Base-by-base conservation (phyloP, 2,329 filamentous ascomycete genomes). In the Apiospora kogelbergensis region DNA sequence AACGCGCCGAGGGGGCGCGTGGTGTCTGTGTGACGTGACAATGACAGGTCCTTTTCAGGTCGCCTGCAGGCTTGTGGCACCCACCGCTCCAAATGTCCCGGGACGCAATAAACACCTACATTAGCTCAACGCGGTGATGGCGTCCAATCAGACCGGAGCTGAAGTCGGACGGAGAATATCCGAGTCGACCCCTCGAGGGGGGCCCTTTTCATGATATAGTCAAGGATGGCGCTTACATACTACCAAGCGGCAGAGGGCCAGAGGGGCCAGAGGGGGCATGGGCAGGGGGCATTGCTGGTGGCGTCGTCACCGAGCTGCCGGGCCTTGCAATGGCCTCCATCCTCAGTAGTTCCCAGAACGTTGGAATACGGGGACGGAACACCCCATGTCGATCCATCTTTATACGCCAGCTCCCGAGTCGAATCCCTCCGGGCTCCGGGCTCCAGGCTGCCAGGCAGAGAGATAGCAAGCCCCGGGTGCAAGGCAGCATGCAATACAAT, bases 31-130 rank as follows among this genome's bases (percentile, higher is more conserved):
- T 20, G 17, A 30, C 48, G 26, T 57, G 48, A 60, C 30, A 60
- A 60, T 60, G 53, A 37, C 53, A 60, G 53, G 53, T 60, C 53
- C 53, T 60, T 37, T 60, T 60, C 53, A 37, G 53, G 53, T n/a
- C 53, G 53, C 30, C 53, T 60, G 53, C 53, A 60, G 53, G 53
- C 53, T 57, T 26, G 48, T 57, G 48, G 48, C 48, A 57, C 48
- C 26, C 17, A 57, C 48, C 48, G 46, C 26, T 24, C 20, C 48
- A 57, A 30, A 33, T 57, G 15, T 17, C 26, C 24, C 26, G 26
- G 26, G 15, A 26, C 17, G 33, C 33, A n/a, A 57, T 33, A 33
- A 42, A 33, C 53, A 37, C 53, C 53, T 60, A 30, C 53, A 60
- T 30, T 30, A 20, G 9, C 11, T 60, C 26, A 6, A 60, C 17